Evolutionary conservation across 164 flowering plant genomes (phyloP).

Genomic region (Nelumbo lutea): DNA sequence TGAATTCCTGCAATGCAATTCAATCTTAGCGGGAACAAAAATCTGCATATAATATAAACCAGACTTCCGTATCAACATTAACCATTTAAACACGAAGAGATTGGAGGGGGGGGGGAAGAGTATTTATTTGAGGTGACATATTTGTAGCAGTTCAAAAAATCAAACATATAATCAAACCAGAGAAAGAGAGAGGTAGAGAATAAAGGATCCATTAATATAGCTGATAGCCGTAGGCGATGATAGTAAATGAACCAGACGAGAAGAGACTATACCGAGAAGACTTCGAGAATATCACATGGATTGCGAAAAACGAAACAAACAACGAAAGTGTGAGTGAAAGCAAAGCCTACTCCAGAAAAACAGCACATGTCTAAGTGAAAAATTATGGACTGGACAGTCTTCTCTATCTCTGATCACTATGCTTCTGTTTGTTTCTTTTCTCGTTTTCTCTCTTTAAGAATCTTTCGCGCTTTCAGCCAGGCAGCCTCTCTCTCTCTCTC

Average conservation of each 20-base stretch:
- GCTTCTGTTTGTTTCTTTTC: no score
- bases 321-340: constrained; percentile 6
- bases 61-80: neutral
- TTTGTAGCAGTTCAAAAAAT: no score
- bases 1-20: no score
- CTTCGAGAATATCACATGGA: constrained; percentile 1
- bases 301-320: neutral
- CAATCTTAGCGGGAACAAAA: no score
- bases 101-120: neutral
- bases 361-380: neutral
- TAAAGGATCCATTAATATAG: neutral
- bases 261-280: neutral
- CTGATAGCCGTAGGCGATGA: neutral
- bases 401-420: neutral
- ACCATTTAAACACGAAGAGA: neutral
- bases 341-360: neutral
- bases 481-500: neutral
- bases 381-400: neutral
- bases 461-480: neutral
- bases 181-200: neutral
- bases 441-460: neutral
- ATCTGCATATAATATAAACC: neutral
- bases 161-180: neutral
- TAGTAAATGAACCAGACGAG: neutral
- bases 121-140: no score